Evolutionary conservation across 2,329 filamentous ascomycete genomes (phyloP).

Genomic region (Penicillium sp.): DNA sequence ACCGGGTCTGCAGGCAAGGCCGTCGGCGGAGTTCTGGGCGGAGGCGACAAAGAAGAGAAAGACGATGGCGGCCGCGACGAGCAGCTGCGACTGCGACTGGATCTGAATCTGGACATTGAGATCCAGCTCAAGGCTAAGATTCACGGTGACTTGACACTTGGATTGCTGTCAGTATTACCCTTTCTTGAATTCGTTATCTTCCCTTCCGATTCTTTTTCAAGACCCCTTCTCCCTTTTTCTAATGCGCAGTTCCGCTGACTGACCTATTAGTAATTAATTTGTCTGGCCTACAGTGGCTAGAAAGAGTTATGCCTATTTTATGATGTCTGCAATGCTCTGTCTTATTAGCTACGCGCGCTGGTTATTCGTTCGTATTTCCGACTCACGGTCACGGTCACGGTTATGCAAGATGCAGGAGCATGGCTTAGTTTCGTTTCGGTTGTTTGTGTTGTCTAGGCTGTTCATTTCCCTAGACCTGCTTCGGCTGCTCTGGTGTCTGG

Average conservation of each 20-base stretch:
- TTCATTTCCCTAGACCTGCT: constrained; percentile 14
- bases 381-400: constrained; percentile 14
- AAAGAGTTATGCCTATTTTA: constrained; percentile 9
- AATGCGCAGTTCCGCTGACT: constrained; percentile 14
- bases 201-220: neutral
- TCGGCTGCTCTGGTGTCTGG: constrained; percentile 13
- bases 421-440: constrained; percentile 9
- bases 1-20: constrained; percentile 44
- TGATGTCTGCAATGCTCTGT: neutral
- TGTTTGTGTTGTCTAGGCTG: constrained; percentile 7
- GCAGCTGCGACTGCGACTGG: constrained; percentile 68
- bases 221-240: neutral
- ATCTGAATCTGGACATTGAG: constrained; percentile 78
- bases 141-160: constrained; percentile 77
- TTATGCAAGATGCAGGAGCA: constrained; percentile 20
- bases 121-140: constrained; percentile 84
- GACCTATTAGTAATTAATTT: constrained; percentile 19
- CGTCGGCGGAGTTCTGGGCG: constrained; percentile 39
- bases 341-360: neutral
- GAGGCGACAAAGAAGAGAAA: constrained; percentile 41
- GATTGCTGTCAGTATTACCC: constrained; percentile 64
- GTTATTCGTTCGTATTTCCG: constrained; percentile 3
- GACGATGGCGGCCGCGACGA: constrained; percentile 55
- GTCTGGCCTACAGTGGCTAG: constrained; percentile 14
- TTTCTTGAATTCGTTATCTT: neutral